These are phyloP conservation scores for Penicillium cosmopolitanum DNA, from an alignment of 495 filamentous ascomycete genomes.

Conservation along the genomic window DNA sequence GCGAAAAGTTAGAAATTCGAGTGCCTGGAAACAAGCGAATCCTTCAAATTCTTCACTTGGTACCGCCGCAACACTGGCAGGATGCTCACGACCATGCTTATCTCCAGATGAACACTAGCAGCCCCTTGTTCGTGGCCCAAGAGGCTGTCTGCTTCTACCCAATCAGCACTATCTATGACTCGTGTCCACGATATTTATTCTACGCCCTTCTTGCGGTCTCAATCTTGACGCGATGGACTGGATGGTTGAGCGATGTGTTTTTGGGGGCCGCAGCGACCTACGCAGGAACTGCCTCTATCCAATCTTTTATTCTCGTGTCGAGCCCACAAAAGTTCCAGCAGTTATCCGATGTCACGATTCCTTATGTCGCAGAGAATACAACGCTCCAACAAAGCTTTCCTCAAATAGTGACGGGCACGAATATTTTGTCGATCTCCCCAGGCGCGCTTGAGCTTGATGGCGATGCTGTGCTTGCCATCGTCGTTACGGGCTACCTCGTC, in stretches of 20 bases:
- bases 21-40: not conserved
- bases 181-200: constrained; percentile 41
- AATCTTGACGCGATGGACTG: constrained; percentile 39
- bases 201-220: constrained; percentile 35
- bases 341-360: constrained; percentile 29
- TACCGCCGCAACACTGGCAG: not conserved
- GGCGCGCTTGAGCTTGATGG: constrained; percentile 37
- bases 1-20: not conserved
- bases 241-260: constrained; percentile 39
- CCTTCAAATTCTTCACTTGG: not conserved
- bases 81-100: not conserved
- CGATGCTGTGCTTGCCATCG: constrained; percentile 41
- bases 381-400: constrained; percentile 27
- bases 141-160: constrained; percentile 39
- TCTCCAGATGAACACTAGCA: constrained; percentile 16
- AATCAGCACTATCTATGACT: constrained; percentile 42
- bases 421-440: constrained; percentile 27
- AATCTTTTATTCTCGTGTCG: constrained; percentile 39
- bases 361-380: constrained; percentile 25
- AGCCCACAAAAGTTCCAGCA: constrained; percentile 14
- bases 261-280: constrained; percentile 39
- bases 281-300: constrained; percentile 39
- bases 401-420: constrained; percentile 26
- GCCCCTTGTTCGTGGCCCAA: constrained; percentile 39
- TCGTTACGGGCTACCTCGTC: constrained; percentile 42